Evolutionary conservation across 768 basidiomycete genomes (phyloP).

Genomic region (Kockovaella imperatae): DNA sequence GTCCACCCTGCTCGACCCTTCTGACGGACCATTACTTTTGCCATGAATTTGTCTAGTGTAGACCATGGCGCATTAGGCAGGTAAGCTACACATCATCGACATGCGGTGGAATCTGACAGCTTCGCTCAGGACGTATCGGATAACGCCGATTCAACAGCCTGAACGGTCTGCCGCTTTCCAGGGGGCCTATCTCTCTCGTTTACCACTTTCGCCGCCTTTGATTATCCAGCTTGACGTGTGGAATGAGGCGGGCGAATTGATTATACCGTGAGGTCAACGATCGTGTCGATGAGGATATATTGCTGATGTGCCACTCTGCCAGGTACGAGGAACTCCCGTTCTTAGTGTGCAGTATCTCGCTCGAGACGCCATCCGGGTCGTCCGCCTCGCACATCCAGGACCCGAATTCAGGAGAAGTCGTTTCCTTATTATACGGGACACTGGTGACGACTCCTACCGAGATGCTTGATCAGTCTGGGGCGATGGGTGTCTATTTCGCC

Average conservation of each 20-base stretch:
- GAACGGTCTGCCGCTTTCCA: slow-evolving; percentile 75
- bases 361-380: slow-evolving; percentile 63
- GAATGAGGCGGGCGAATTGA: slow-evolving; percentile 61
- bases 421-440: slow-evolving; percentile 68
- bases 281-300: neutral
- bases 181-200: slow-evolving; percentile 61
- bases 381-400: slow-evolving; percentile 23
- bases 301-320: neutral
- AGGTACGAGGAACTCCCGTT: slow-evolving; percentile 83
- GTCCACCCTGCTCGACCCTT: neutral
- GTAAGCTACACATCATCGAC: slow-evolving; percentile 13
- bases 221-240: slow-evolving; percentile 70
- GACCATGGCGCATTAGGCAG: slow-evolving; percentile 25
- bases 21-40: neutral
- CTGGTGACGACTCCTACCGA: slow-evolving; percentile 74
- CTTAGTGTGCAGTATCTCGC: slow-evolving; percentile 70
- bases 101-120: neutral
- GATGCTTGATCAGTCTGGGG: slow-evolving; percentile 70
- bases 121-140: slow-evolving; percentile 53
- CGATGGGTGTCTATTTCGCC: slow-evolving; percentile 74
- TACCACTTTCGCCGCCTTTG: slow-evolving; percentile 76
- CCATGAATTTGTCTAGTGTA: slow-evolving; percentile 32
- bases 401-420: slow-evolving; percentile 42
- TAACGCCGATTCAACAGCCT: slow-evolving; percentile 81
- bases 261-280: slow-evolving; percentile 81